Evolutionary conservation across 305 asterid species (phyloP), one percentile per base, ranked within the genome.

Genomic region (Petunia hybrid): DNA sequence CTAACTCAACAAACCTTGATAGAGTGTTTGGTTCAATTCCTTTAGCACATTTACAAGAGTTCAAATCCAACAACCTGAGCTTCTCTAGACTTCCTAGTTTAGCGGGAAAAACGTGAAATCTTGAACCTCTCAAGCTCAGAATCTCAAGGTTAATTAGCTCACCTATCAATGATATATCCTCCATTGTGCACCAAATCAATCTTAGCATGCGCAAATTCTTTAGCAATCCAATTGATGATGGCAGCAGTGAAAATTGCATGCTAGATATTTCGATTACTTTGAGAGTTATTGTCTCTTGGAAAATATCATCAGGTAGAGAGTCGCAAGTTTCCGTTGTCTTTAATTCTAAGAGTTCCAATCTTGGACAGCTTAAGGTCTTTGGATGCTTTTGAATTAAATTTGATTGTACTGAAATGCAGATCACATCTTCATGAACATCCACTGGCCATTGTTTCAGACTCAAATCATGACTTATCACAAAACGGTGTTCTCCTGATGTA

Each of bases 101-200:
- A 3, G 38, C 42, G 1, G 87, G 81, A 41, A 82, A 71, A 65
- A 8, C 69, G 2, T 2, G 8, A 48, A 48, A 48, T 40, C n/a
- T 67, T 59, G 78, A 31, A 7, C 12, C 1, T 13, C 81, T 75
- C 38, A 74, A 16, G 8, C 77, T 53, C 6, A 88, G 85, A 36
- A 86, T 83, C 59, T 84, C 87, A 45, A 86, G 84, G 13, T 8
- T 79, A 36, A 16, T 42, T 22, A 86, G 60, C 56, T 86, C 63
- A 0, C 82, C 77, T 55, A 88, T 80, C 55, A 66, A 6, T 3
- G 81, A 76, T 35, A 87, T 56, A 14, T 9, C 8, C 43, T 16
- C 38, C 62, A 83, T 62, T 0, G 2, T 14, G 41, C 78, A 81
- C n/a, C n/a, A n/a, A 5, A 43, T 51, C 43, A 89, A 73, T 35